Conservation (phyloP, 306 rosid species). For the Medicago ruthenica region DNA sequence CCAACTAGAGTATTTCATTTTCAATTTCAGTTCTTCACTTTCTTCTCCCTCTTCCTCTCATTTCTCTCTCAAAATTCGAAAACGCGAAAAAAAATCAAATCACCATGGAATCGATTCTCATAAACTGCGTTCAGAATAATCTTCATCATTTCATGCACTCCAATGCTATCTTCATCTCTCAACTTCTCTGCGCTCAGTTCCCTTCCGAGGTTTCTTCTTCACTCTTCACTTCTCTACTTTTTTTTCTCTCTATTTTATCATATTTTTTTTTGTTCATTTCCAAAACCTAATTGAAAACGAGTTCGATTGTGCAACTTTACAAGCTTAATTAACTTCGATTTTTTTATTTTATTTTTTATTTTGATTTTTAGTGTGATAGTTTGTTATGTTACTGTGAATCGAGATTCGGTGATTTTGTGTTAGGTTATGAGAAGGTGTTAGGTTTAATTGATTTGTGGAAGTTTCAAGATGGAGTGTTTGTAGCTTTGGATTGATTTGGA, state of each 20-base stretch:
- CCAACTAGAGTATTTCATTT: not conserved
- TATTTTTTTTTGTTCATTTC: constrained; percentile 16
- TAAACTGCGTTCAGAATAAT: constrained; percentile 73
- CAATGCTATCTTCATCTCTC: constrained; percentile 88
- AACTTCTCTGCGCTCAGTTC: constrained; percentile 89
- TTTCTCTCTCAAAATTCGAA: constrained; percentile 20
- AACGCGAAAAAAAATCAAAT: not conserved
- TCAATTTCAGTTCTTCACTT: constrained; percentile 5
- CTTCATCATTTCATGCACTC: constrained; percentile 82
- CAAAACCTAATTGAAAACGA: not conserved
- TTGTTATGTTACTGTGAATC: constrained; percentile 1
- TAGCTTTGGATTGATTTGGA: constrained; percentile 24
- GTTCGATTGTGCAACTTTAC: not conserved
- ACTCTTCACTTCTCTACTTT: not conserved
- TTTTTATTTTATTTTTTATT: not conserved
- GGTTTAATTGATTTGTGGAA: not conserved
- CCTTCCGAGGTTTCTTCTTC: constrained; percentile 43
- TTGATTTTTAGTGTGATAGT: constrained; percentile 9
- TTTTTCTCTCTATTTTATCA: not conserved
- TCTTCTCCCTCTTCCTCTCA: not conserved
- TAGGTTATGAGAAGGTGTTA: not conserved
- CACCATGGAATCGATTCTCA: constrained; percentile 83
- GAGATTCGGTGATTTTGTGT: constrained; percentile 43
- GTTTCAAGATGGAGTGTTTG: constrained; percentile 23
- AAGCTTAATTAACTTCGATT: constrained; percentile 3